Evolutionary conservation across 2,329 filamentous ascomycete species (phyloP).

Genomic region (Trichoderma cornu-damae): DNA sequence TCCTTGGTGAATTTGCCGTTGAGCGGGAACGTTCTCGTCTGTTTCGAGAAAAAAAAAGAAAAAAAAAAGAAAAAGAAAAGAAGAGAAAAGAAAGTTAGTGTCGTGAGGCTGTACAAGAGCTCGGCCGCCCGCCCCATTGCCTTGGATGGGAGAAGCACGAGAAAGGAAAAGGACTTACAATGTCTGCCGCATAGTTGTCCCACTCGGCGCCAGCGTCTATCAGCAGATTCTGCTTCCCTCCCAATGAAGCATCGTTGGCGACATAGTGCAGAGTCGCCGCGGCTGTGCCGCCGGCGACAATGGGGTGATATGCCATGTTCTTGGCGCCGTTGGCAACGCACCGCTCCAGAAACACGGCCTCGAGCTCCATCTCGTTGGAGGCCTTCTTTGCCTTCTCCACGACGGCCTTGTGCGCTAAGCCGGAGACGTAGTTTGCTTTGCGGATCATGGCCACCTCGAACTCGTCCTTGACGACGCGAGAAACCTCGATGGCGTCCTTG

Average conservation of each 20-base stretch:
- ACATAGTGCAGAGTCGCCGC: constrained; percentile 87
- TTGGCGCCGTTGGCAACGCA: constrained; percentile 71
- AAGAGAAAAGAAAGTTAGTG: too few species aligned
- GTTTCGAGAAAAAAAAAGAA: too few species aligned
- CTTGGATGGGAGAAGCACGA: not conserved
- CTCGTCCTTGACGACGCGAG: constrained; percentile 66
- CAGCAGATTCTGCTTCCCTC: constrained; percentile 70
- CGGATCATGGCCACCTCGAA: constrained; percentile 69
- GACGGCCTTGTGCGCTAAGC: constrained; percentile 60
- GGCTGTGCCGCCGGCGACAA: constrained; percentile 73
- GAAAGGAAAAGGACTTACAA: constrained; percentile 41
- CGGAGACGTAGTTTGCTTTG: constrained; percentile 66
- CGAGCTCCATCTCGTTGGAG: constrained; percentile 74
- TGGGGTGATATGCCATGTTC: constrained; percentile 82
- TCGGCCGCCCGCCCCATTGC: too few species aligned
- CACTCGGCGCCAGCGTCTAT: constrained; percentile 80
- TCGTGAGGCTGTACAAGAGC: not conserved
- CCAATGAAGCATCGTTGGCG: constrained; percentile 65
- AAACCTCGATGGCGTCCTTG: constrained; percentile 62
- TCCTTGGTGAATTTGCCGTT: constrained; percentile 64
- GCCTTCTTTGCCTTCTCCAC: constrained; percentile 57
- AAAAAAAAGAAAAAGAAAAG: too few species aligned
- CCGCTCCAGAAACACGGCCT: constrained; percentile 71
- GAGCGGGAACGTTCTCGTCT: constrained; percentile 86
- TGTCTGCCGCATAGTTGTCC: constrained; percentile 65